phyloP scores from a whole-genome alignment of 2,329 filamentous ascomycete species.

The Ophiosphaerella narmari region DNA sequence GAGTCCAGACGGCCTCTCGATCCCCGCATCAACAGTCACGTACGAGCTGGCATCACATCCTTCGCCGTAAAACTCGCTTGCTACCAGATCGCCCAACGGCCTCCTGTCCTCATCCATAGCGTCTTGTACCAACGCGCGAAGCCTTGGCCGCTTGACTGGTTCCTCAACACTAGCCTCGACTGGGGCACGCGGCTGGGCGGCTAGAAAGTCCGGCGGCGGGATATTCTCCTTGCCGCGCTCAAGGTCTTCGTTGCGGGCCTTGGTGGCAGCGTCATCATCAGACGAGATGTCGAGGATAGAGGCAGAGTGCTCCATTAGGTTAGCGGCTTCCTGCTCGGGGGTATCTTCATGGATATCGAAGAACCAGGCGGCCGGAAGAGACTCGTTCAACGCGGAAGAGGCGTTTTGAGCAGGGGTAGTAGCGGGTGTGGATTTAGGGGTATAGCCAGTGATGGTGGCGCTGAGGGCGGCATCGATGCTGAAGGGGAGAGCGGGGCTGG shows the following conservation, averaged over 20 bases:
- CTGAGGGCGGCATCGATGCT: constrained; percentile 83
- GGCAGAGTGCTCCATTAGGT: constrained; percentile 89
- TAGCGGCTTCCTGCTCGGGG: constrained; percentile 86
- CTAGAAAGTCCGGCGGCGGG: constrained; percentile 63
- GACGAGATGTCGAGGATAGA: constrained; percentile 86
- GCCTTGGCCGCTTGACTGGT: constrained; percentile 34
- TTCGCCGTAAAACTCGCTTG: constrained; percentile 47
- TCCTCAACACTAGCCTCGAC: constrained; percentile 18
- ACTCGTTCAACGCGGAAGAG: constrained; percentile 53
- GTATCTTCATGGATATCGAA: constrained; percentile 96
- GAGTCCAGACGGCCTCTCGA: constrained; percentile 42
- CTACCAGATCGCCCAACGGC: constrained; percentile 42
- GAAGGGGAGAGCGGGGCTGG: constrained; percentile 65
- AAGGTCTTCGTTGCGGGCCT: constrained; percentile 60
- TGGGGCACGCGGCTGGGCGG: constrained; percentile 20
- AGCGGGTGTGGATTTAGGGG: constrained; percentile 48
- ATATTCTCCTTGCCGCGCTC: constrained; percentile 89
- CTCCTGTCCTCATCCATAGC: constrained; percentile 48
- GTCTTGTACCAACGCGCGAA: constrained; percentile 37
- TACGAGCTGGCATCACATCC: constrained; percentile 42
- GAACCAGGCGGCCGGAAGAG: constrained; percentile 70
- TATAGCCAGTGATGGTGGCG: constrained; percentile 71
- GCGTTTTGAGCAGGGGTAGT: constrained; percentile 33
- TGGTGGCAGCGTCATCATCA: constrained; percentile 74
- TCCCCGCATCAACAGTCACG: constrained; percentile 42